Base-by-base conservation (phyloP, 176 grass and related monocot genomes). In the Tillandsia fasciculata region DNA sequence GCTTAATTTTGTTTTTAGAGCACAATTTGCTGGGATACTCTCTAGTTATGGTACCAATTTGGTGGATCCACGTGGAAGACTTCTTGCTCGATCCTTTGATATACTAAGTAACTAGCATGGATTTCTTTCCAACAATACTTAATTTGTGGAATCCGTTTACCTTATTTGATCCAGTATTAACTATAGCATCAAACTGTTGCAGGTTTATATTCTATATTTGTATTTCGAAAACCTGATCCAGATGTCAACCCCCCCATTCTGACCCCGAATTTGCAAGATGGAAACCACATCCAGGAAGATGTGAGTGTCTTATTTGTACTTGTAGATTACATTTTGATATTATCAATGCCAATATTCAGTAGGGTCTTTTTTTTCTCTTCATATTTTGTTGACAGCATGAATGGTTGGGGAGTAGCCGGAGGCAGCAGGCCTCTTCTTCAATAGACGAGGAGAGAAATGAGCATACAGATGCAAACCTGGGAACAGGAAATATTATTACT, bases 131-230 rank as follows among this genome's bases (percentile, higher is more conserved):
- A 9, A 66, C 51, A 53, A 48, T 33, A 33, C 14, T 33, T 65
- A 64, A 53, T 51, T 11, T 17, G 56, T 33, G 77, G 8, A 53
- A 76, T 54, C 65, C 8, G 15, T 67, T 75, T 57, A 17, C 49
- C n/a, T 71, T 6, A 50, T 56, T 70, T 2, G 57, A 23, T 51
- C 20, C 15, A 66, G 26, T 65, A 64, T 48, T 82, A 13, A 75
- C 20, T 76, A 4, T 77, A 69, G 73, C 9, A 67, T 53, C 29
- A 66, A 15, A 11, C 75, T 68, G 73, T 11, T 85, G 63, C 85
- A 97, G 89, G 89, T 64, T 79, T 97, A 53, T 97, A 97, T 80
- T 92, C 86, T 49, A 83, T 50, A 61, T 92, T 97, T 90, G 89
- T 92, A 76, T 92, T 97, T 72, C 88, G 92, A 71, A 97, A 97